These are phyloP conservation scores for Alternaria sp. DNA, from an alignment of 2,329 filamentous ascomycete species.

Conservation along the genomic window DNA sequence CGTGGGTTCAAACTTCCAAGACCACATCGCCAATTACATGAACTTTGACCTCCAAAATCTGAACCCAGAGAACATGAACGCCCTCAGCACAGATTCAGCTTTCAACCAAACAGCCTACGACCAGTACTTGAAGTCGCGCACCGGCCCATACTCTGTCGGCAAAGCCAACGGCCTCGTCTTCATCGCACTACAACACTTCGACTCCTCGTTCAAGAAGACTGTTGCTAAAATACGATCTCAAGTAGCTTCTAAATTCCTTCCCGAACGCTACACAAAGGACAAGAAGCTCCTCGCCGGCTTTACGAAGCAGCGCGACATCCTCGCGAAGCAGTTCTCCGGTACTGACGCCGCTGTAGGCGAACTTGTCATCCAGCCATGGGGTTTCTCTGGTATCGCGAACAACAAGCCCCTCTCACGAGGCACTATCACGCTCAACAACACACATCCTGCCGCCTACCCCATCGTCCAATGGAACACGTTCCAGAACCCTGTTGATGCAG, in stretches of 20 bases:
- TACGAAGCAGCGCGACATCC: conserved; percentile 12
- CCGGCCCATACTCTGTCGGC: conserved; percentile 28
- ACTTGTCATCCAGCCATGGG: conserved; percentile 21
- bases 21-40: conserved; percentile 20
- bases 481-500: conserved; percentile 44
- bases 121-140: conserved; percentile 29
- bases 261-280: conserved; percentile 12
- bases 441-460: conserved; percentile 32
- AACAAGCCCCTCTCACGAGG: conserved; percentile 33
- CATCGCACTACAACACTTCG: conserved; percentile 5
- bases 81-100: conserved; percentile 18
- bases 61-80: conserved; percentile 2
- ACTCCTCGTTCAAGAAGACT: conserved; percentile 1
- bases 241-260: conserved; percentile 14
- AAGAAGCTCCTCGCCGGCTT: conserved; percentile 4
- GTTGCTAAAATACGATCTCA: conserved; percentile 11
- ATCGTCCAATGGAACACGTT: conserved; percentile 40
- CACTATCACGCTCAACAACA: conserved; percentile 40
- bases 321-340: not conserved
- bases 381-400: conserved; percentile 7
- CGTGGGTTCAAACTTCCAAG: conserved; percentile 31
- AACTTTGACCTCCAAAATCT: conserved; percentile 17
- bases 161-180: conserved; percentile 17
- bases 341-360: conserved; percentile 31
- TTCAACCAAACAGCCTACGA: conserved; percentile 26